Conservation (phyloP, 192 early-diverging fungal genomes). For the Gamsiella multidivaricata region DNA sequence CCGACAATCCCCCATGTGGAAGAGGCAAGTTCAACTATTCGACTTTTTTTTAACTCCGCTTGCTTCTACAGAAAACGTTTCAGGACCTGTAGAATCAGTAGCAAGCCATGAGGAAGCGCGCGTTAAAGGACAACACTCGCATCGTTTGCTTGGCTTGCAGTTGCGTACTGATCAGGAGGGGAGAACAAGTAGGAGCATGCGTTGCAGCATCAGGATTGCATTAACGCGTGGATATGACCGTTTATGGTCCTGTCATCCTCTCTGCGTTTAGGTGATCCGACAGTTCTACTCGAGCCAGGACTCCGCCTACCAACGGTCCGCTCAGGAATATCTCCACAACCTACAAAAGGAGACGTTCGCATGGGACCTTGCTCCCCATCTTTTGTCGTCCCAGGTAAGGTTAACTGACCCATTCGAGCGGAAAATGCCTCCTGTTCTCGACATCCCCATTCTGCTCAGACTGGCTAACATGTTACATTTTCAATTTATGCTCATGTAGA, state of each 20-base stretch:
- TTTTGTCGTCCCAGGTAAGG: slow-evolving; percentile 59
- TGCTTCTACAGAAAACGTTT: background rate
- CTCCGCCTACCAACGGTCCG: slow-evolving; percentile 48
- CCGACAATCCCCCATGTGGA: slow-evolving; percentile 46
- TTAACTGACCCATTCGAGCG: background rate
- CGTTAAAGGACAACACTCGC: too few species aligned
- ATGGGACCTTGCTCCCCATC: slow-evolving; percentile 67
- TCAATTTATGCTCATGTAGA: slow-evolving; percentile 3
- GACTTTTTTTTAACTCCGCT: too few species aligned
- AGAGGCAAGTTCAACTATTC: slow-evolving; percentile 40
- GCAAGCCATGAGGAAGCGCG: too few species aligned
- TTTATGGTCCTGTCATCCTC: too few species aligned
- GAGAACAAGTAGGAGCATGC: too few species aligned
- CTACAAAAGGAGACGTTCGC: slow-evolving; percentile 63
- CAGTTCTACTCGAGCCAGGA: slow-evolving; percentile 60
- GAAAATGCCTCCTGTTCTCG: background rate
- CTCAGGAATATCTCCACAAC: slow-evolving; percentile 65
- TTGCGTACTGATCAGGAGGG: too few species aligned
- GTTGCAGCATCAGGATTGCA: too few species aligned
- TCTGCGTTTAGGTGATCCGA: slow-evolving; percentile 63
- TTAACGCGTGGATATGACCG: too few species aligned
- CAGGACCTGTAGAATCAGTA: too few species aligned
- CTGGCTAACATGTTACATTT: background rate
- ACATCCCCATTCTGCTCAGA: too few species aligned
- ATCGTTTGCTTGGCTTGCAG: too few species aligned